Percentiles rank a stretch among this genome's conserved stretches.
Evolutionary conservation across 495 filamentous ascomycete species (phyloP).

Genomic region (Trichocladium uniseriatum): DNA sequence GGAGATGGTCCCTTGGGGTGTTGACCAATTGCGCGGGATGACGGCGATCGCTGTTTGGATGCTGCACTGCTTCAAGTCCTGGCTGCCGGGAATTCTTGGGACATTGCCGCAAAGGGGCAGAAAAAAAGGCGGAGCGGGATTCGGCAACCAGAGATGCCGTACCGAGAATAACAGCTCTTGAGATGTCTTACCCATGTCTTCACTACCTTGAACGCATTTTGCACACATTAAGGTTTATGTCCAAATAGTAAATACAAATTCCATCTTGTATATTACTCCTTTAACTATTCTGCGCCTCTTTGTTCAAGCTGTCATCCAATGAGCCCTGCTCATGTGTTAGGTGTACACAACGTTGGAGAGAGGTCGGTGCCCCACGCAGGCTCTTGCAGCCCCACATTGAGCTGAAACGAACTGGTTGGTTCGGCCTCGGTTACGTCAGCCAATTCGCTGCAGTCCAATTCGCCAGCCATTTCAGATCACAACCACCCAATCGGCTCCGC

Average conservation of each 20-base stretch:
- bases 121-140: slow-evolving; percentile 7
- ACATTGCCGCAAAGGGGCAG: not conserved
- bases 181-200: not conserved
- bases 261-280: too few relatives aligned
- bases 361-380: not conserved
- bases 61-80: not conserved
- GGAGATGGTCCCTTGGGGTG: not conserved
- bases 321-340: not conserved
- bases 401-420: not conserved
- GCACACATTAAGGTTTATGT: too few relatives aligned
- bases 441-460: not conserved
- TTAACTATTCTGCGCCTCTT: too few relatives aligned
- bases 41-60: slow-evolving; percentile 2
- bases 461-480: not conserved
- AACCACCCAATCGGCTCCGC: not conserved
- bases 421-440: not conserved
- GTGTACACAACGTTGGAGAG: too few relatives aligned
- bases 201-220: too few relatives aligned
- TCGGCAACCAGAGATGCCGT: not conserved
- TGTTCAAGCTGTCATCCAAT: too few relatives aligned
- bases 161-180: not conserved
- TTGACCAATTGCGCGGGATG: slow-evolving; percentile 12
- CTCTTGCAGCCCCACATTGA: not conserved
- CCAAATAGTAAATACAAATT: too few relatives aligned
- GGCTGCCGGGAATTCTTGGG: slow-evolving; percentile 14